Conservation (phyloP, 2,329 filamentous ascomycete genomes). For the Sclerotinia sclerotiorum region DNA sequence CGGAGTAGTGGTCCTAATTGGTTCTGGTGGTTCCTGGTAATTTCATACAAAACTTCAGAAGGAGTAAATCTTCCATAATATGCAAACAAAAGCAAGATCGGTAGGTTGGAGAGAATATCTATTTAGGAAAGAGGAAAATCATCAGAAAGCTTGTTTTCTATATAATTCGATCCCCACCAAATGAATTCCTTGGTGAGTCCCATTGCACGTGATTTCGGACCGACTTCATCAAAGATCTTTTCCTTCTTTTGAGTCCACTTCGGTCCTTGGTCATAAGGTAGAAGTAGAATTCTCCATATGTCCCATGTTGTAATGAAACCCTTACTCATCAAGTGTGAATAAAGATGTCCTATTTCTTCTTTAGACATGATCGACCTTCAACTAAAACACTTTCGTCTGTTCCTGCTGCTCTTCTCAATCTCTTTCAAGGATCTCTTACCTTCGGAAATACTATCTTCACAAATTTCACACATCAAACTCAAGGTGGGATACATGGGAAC, state of each 20-base stretch:
- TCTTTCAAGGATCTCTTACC: not conserved
- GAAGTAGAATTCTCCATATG: not conserved
- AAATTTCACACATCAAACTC: not conserved
- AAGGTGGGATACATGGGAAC: not conserved
- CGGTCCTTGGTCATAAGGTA: not conserved
- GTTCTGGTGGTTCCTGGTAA: not conserved
- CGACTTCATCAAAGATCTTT: not conserved
- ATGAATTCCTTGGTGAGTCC: not conserved
- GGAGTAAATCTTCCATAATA: not conserved
- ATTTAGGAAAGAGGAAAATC: not conserved
- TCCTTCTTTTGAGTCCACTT: not conserved
- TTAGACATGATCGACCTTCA: slow-evolving; percentile 14
- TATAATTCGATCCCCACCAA: too few relatives aligned
- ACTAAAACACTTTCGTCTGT: slow-evolving; percentile 2
- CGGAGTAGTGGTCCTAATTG: not conserved
- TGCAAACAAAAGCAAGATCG: not conserved
- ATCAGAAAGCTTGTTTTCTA: not conserved
- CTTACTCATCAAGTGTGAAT: not conserved
- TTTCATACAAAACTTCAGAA: not conserved
- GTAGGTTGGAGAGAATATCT: not conserved
- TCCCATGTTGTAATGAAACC: not conserved
- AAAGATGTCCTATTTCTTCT: not conserved
- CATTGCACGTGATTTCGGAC: not conserved
- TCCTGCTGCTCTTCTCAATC: not conserved
- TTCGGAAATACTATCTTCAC: not conserved